Evolutionary conservation across 2,329 filamentous ascomycete species (phyloP), one percentile per base, ranked within the genome.

Genomic region (Dothistroma septosporum): DNA sequence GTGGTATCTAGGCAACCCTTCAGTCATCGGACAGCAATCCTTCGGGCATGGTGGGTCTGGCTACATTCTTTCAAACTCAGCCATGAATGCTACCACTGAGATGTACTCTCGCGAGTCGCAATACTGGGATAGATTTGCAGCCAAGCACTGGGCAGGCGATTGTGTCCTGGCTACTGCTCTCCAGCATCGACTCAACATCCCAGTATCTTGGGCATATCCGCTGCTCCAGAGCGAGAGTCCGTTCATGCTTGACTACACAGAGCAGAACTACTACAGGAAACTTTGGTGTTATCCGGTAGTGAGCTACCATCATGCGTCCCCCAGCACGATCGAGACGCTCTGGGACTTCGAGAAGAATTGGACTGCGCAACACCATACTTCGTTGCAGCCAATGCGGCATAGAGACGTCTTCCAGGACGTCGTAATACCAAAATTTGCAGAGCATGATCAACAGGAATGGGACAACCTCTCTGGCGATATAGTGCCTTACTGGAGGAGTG

Each of bases 61-160:
- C 16, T 44, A 24, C 10, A 47, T 60, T 21, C 37, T 60, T 21
- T 60, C 58, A 24, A 21, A 41, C 2, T 9, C 12, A 50, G n/a
- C 37, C 28, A 32, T 57, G 28, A 37, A 22, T 28, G 9, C 46
- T 32, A 53, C 33, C 64, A 64, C 21, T 65, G 67, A 47, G 47
- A 52, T 28, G 55, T 80, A 78, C 57, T 69, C 71, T 16, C 60
- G 56, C 2, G 57, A 67, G 6, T 58, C 61, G 9, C 55, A 41
- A 16, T 44, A 53, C 2, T 70, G 66, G 64, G 68, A 70, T 33
- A 37, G 35, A n/a, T 46, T 57, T 9, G 59, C 67, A 7, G 24
- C 47, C 6, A 46, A 61, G 19, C 58, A 58, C 44, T 68, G 66
- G 61, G 64, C 57, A 33, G 69, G 65, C 10, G 66, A 69, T 16